Percentiles rank a stretch among this genome's conserved stretches.
These are phyloP conservation scores for Diaporthe citrichinensis DNA, from an alignment of 2,329 filamentous ascomycete genomes.

Conservation along the genomic window DNA sequence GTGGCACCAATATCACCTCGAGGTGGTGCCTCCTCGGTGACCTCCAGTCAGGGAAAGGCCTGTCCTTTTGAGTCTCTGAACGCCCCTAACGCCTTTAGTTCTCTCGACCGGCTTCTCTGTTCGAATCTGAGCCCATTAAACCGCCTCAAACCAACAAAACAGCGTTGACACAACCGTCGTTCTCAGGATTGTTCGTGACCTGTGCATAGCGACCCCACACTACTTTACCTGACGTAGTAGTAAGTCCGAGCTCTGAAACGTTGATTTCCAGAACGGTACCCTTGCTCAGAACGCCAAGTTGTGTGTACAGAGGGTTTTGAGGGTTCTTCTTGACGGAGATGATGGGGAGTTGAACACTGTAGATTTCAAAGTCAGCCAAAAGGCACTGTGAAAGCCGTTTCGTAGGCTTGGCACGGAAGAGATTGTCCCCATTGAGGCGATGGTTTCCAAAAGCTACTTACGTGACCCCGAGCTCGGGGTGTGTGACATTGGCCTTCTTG, in stretches of 20 bases:
- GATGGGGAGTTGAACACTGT: constrained; percentile 83
- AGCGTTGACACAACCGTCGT: constrained; percentile 51
- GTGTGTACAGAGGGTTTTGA: constrained; percentile 90
- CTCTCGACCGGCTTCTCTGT: neutral
- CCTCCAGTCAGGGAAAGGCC: neutral
- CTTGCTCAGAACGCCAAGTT: constrained; percentile 90
- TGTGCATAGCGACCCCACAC: constrained; percentile 92
- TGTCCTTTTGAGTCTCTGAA: neutral
- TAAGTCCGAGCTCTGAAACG: constrained; percentile 89
- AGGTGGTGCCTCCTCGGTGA: no score
- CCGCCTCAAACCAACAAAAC: constrained; percentile 46
- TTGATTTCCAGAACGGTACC: constrained; percentile 90
- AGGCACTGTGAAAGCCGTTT: neutral
- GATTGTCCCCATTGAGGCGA: neutral
- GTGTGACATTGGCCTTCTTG: constrained; percentile 66
- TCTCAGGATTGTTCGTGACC: constrained; percentile 68
- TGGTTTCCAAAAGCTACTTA: neutral
- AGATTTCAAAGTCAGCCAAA: neutral
- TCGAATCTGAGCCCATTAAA: neutral
- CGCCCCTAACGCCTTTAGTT: constrained; percentile 35
- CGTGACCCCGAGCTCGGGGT: constrained; percentile 87
- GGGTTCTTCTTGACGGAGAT: constrained; percentile 81
- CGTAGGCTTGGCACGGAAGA: neutral
- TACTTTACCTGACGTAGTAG: constrained; percentile 92
- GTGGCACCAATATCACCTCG: neutral